Evolutionary conservation across 1,139 yeast genomes (phyloP).

Genomic region (Debaryomyces coudertii): DNA sequence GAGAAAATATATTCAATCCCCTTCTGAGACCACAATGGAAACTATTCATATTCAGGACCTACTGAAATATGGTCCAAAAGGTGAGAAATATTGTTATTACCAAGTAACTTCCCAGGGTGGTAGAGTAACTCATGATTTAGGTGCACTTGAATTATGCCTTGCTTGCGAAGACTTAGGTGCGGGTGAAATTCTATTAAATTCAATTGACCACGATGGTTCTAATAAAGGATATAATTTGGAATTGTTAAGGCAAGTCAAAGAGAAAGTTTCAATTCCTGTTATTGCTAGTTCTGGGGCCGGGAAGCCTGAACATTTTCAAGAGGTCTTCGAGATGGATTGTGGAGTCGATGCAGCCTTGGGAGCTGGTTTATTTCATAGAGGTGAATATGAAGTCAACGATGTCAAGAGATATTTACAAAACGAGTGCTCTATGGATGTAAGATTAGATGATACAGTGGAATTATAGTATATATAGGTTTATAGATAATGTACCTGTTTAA

Average conservation of each 20-base stretch:
- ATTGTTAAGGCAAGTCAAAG: conserved; percentile 73
- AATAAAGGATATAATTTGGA: conserved; percentile 92
- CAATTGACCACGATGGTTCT: conserved; percentile 95
- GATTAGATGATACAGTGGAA: conserved; percentile 35
- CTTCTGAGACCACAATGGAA: conserved; percentile 61
- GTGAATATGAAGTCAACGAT: conserved; percentile 82
- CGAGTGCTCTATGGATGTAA: conserved; percentile 37
- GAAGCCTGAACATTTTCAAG: conserved; percentile 81
- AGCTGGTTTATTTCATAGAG: conserved; percentile 97
- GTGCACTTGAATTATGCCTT: conserved; percentile 83
- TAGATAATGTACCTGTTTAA: too few species aligned
- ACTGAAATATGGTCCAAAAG: conserved; percentile 72
- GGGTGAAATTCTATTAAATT: conserved; percentile 88
- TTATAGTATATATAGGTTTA: conserved; percentile 17
- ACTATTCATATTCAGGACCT: conserved; percentile 50
- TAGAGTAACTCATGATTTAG: conserved; percentile 83
- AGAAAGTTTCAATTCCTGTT: conserved; percentile 81
- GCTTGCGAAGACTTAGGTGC: conserved; percentile 97
- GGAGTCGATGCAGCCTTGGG: conserved; percentile 95
- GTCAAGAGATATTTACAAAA: conserved; percentile 69
- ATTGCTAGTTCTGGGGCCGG: conserved; percentile 99
- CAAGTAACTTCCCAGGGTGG: conserved; percentile 98
- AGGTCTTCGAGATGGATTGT: conserved; percentile 75
- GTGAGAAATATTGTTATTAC: conserved; percentile 87
- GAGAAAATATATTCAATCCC: conserved; percentile 69